Conservation (phyloP, 169 alveolate genomes). For the Plasmodium gallinaceum region DNA sequence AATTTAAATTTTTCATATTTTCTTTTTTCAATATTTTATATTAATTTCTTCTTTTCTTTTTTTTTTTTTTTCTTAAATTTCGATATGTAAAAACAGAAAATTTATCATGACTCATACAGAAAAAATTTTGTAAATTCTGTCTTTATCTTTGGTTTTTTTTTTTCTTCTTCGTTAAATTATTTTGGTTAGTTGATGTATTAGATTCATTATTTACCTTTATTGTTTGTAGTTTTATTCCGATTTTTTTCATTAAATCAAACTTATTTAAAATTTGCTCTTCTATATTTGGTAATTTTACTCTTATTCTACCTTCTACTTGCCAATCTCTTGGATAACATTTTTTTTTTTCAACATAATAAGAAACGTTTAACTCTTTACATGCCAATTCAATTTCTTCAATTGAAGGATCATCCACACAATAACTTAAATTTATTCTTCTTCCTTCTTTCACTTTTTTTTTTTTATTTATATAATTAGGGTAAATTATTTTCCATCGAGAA, state of each 20-base stretch:
- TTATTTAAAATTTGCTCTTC: conserved; percentile 20
- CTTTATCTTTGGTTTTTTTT: conserved; percentile 39
- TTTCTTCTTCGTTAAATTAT: conserved; percentile 22
- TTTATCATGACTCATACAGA: too few relatives aligned
- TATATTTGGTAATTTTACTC: conserved; percentile 72
- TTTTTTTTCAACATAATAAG: conserved; percentile 80
- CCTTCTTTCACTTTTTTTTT: conserved; percentile 82
- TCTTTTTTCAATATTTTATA: too few relatives aligned
- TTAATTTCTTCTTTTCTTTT: too few relatives aligned
- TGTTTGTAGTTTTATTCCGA: conserved; percentile 61
- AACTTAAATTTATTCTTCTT: conserved; percentile 77
- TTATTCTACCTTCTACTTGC: conserved; percentile 83
- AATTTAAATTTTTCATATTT: too few relatives aligned
- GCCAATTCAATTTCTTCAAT: conserved; percentile 84
- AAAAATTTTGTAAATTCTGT: background rate
- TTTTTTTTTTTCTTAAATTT: too few relatives aligned
- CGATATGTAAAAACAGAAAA: too few relatives aligned
- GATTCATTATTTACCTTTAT: conserved; percentile 42
- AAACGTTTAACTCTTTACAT: conserved; percentile 81
- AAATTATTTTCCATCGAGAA: conserved; percentile 80
- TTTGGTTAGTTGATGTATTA: conserved; percentile 4
- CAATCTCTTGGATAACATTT: conserved; percentile 84
- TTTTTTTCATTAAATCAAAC: conserved; percentile 54
- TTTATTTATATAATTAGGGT: conserved; percentile 85
- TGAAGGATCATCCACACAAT: conserved; percentile 83